phyloP scores from a whole-genome alignment of 176 grass and related monocot species.

The Zizania latifolia region DNA sequence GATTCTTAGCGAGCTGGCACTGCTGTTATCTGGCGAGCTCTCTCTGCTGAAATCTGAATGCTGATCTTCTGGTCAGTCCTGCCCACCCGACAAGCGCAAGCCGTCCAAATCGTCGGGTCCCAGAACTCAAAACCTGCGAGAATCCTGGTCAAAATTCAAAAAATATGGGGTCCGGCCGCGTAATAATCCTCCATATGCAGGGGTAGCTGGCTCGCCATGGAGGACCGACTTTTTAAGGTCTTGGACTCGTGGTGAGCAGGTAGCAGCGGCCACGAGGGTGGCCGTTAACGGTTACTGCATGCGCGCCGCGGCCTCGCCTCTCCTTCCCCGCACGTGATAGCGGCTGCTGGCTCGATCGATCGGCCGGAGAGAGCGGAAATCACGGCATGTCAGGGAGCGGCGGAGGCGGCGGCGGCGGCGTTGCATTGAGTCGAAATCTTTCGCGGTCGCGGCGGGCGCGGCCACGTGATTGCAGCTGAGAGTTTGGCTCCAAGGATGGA shows the following conservation, averaged over 20 bases:
- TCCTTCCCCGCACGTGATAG: too few species aligned
- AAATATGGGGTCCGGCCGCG: not conserved
- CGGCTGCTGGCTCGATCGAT: too few species aligned
- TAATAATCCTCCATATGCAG: not conserved
- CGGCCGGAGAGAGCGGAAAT: not conserved
- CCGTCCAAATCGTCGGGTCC: not conserved
- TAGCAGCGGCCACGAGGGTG: not conserved
- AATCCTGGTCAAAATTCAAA: not conserved
- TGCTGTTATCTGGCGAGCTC: not conserved
- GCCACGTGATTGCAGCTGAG: constrained; percentile 6
- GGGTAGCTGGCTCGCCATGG: not conserved
- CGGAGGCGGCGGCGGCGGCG: too few species aligned
- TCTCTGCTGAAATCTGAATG: not conserved
- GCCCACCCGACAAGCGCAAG: not conserved
- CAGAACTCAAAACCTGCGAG: not conserved
- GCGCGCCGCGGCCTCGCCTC: not conserved
- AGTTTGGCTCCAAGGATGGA: not conserved
- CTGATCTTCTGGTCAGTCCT: not conserved
- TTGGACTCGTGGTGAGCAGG: not conserved
- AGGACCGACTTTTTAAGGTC: not conserved
- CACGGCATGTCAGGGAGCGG: constrained; percentile 19
- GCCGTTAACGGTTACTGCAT: constrained; percentile 23
- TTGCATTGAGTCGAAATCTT: not conserved
- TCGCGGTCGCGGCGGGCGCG: too few species aligned
- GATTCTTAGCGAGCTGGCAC: not conserved